Base-by-base conservation (phyloP, 208 protist genomes). In the Leishmania aethiopica region DNA sequence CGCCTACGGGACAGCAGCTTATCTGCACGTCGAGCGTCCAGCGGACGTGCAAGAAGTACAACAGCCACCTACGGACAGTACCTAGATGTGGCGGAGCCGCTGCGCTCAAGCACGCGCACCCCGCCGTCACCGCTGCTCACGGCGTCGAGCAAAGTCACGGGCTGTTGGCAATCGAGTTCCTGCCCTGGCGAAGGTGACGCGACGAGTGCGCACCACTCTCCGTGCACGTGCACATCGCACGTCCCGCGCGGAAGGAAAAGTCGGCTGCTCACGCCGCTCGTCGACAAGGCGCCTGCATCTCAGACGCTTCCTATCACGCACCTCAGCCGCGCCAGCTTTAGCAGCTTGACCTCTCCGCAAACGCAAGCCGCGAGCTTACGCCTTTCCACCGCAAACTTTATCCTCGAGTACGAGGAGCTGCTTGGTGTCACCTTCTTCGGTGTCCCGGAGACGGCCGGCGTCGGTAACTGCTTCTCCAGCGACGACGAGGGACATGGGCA, bases 361-460 rank as follows among this genome's bases (percentile, higher is more conserved):
- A 42, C 32, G 15, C 8, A 3, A 32, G 11, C 28, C 3, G 15
- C n/a, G 22, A 40, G 17, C 32, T 6, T 28, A 40, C 32, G 17
- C 17, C 5, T 60, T 11, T 40, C 19, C 72, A 28, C 37, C 8
- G 3, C 2, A 2, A 37, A 76, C 55, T 25, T 32, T 1, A 17
- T 85, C 19, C 13, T 17, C 1, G 70, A 80, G 59, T 85, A 75
- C 62, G 77, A 53, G 19, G 82, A 85, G 22, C 77, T 85, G 11
- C 60, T 77, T 22, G 40, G 51, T 42, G 77, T 85, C 22, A 55
- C 82, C 10, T 78, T 85, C 47, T 80, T 81, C 10, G 82, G 82
- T 42, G 69, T 81, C 22, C 13, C 51, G 35, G 45, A 51, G 35
- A n/a, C 77, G 4, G 82, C 77, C 4, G 55, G 76, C 1, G 62